A percentile compares a stretch with the other conserved stretches of the same genome.
These are phyloP conservation scores for Ophiostoma triangulosporum DNA, from an alignment of 2,329 filamentous ascomycete species.

Conservation along the genomic window DNA sequence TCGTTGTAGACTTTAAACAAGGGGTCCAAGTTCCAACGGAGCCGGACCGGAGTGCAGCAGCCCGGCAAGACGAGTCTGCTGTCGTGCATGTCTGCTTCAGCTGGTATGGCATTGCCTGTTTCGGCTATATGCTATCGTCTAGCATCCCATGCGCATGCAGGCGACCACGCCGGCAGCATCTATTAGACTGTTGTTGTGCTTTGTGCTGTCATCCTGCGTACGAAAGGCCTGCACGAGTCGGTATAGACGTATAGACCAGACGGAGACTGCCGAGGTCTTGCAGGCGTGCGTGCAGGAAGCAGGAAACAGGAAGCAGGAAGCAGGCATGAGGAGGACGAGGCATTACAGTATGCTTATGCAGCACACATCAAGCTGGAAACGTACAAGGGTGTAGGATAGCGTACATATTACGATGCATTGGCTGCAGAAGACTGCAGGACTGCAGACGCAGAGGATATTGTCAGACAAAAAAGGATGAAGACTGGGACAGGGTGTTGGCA, in stretches of 20 bases:
- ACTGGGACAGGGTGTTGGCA: neutral
- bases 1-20: neutral
- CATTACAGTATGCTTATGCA: too few relatives aligned
- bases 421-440: neutral
- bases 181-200: neutral
- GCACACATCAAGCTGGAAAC: neutral
- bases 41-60: too few relatives aligned
- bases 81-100: too few relatives aligned
- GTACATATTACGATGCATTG: too few relatives aligned
- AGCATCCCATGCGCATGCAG: too few relatives aligned
- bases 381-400: neutral
- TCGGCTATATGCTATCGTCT: too few relatives aligned
- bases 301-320: neutral
- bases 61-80: too few relatives aligned
- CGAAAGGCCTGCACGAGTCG: neutral
- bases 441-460: neutral
- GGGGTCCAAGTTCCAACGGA: too few relatives aligned
- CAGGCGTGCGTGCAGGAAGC: neutral
- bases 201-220: neutral
- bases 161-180: too few relatives aligned
- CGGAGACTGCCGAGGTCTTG: neutral
- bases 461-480: neutral
- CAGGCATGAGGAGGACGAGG: too few relatives aligned
- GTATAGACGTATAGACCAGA: neutral
- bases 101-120: too few relatives aligned